These are phyloP conservation scores for Gymnopilus junonius DNA, from an alignment of 768 basidiomycete species.

Conservation along the genomic window DNA sequence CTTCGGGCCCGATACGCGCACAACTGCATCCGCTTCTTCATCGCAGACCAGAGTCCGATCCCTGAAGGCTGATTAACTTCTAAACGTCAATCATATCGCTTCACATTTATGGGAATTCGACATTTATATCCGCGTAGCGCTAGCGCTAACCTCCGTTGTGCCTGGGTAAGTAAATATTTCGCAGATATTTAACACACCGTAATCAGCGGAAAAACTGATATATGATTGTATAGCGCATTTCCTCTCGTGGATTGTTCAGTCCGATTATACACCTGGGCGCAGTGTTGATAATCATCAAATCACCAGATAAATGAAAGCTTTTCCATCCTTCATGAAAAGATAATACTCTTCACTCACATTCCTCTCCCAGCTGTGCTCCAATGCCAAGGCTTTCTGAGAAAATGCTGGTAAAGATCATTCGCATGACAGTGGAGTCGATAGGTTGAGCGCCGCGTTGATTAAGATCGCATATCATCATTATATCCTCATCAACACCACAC, in stretches of 20 bases:
- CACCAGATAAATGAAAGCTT: neutral
- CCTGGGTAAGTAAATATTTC: neutral
- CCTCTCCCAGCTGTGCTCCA: neutral
- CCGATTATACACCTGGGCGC: neutral
- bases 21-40: neutral
- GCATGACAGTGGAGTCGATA: no score
- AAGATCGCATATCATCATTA: neutral
- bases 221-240: neutral
- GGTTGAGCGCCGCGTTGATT: neutral
- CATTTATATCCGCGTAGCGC: neutral
- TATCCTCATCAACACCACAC: neutral
- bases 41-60: neutral
- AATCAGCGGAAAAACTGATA: neutral
- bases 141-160: neutral
- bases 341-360: neutral
- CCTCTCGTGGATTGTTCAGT: neutral
- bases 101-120: neutral
- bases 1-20: neutral
- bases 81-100: neutral
- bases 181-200: neutral
- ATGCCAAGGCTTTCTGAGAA: no score
- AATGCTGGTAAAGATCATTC: neutral
- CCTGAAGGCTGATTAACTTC: neutral
- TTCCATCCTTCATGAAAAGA: neutral
- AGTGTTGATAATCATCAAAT: neutral